Base-by-base conservation (phyloP, 495 filamentous ascomycete genomes). In the Penicillium salamii region DNA sequence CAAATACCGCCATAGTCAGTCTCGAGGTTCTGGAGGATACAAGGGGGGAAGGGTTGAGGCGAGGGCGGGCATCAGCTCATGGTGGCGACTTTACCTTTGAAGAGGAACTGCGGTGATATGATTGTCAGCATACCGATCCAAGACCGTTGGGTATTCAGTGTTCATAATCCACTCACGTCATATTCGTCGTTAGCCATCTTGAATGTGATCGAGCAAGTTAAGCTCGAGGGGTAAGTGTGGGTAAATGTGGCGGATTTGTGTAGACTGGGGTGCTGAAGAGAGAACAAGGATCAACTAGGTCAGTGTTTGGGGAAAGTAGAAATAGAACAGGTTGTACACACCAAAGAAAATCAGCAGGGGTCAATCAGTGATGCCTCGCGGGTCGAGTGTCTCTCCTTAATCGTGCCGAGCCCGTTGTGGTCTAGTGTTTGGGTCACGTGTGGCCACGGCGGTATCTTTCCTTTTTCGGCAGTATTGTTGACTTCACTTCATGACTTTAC, bases 131-230 rank as follows among this genome's bases (percentile, higher is more conserved):
- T 50, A 54, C 48, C 46, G 50, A 41, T 46, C 34, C 35, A 43
- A 47, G 13, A 19, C 14, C 33, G 14, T 13, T 8, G 19, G 9
- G n/a, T 28, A 29, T 51, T 35, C 1, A 21, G 43, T 12, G 8
- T 31, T 18, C 41, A 32, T 35, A 31, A 20, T 37, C 24, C 7
- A 79, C 95, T 82, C 75, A 98, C 93, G 87, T 99, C 93, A 75
- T 99, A 97, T 78, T 99, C 95, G 78, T 99, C 95, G 84, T 99
- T 99, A 62, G 95, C 95, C 95, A 99, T 99, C 28, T 52, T 62
- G 61, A 49, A 40, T 35, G 41, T 37, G 40, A 32, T 45, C 23
- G 41, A 52, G 41, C 49, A 38, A 24, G 32, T 35, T 23, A 28
- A 52, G 49, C 49, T 45, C 49, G 49, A 50, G 31, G 42, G 41